These are phyloP conservation scores for Euphorbia lathyris DNA, from an alignment of 345 rosid genomes.

Conservation along the genomic window DNA sequence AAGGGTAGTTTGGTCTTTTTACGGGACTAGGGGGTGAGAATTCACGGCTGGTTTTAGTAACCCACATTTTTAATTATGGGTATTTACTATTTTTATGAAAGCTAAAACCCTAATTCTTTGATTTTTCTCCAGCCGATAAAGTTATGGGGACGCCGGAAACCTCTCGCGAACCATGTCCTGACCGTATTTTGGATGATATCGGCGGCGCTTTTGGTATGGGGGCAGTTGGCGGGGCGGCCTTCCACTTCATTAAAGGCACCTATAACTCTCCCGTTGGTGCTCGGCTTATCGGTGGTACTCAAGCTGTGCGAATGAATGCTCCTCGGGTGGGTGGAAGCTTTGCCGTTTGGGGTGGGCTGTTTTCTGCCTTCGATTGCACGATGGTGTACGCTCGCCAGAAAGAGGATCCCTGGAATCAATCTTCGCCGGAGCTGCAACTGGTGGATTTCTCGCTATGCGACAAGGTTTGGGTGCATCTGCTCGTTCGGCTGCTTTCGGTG, in stretches of 20 bases:
- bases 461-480: constrained; percentile 55
- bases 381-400: constrained; percentile 80
- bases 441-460: constrained; percentile 68
- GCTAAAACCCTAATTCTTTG: too few relatives aligned
- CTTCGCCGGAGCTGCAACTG: constrained; percentile 80
- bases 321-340: constrained; percentile 71
- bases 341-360: constrained; percentile 81
- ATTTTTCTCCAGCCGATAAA: too few relatives aligned
- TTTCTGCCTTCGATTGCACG: constrained; percentile 66
- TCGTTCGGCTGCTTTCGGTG: constrained; percentile 54
- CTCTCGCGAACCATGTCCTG: constrained; percentile 71
- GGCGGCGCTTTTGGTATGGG: constrained; percentile 90
- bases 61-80: too few relatives aligned
- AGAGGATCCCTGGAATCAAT: constrained; percentile 93
- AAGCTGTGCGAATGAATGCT: constrained; percentile 72
- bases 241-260: constrained; percentile 57
- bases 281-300: constrained; percentile 60
- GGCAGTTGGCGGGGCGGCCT: constrained; percentile 69
- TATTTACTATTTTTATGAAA: too few relatives aligned
- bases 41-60: too few relatives aligned
- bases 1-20: too few relatives aligned
- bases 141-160: constrained; percentile 72
- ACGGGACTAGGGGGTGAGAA: too few relatives aligned
- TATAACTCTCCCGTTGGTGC: constrained; percentile 58
- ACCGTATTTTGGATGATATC: constrained; percentile 68